A percentile compares a stretch with the other conserved stretches of the same genome.
Evolutionary conservation across 805 yeast genomes (phyloP).

Genomic region (Yarrowia keelungensis): DNA sequence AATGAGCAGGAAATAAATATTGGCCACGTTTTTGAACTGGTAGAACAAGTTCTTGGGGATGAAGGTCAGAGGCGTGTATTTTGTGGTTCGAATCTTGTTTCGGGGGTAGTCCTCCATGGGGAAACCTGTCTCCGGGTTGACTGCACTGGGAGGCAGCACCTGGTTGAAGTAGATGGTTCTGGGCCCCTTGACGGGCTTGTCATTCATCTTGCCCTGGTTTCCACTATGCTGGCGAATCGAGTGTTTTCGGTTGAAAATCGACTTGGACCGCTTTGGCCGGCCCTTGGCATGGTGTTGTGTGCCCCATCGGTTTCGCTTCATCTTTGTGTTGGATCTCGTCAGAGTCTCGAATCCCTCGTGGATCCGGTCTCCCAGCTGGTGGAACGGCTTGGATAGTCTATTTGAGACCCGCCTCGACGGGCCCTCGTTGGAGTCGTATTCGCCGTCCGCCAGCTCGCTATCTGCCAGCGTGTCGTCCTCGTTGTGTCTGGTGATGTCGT

Average conservation of each 20-base stretch:
- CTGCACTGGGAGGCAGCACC: slow-evolving; percentile 57
- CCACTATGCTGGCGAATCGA: slow-evolving; percentile 15
- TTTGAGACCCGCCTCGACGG: slow-evolving; percentile 30
- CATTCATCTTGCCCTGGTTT: slow-evolving; percentile 35
- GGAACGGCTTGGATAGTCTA: slow-evolving; percentile 31
- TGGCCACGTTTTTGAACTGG: slow-evolving; percentile 91
- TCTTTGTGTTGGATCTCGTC: slow-evolving; percentile 56
- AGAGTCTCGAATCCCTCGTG: slow-evolving; percentile 35
- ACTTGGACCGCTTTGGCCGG: slow-evolving; percentile 55
- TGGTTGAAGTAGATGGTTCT: slow-evolving; percentile 60
- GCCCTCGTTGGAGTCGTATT: slow-evolving; percentile 42
- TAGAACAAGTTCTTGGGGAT: slow-evolving; percentile 81
- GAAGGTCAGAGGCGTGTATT: slow-evolving; percentile 90
- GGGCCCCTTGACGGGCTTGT: slow-evolving; percentile 33
- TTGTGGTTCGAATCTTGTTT: slow-evolving; percentile 94
- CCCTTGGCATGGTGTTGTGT: slow-evolving; percentile 82
- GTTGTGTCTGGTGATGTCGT: slow-evolving; percentile 28
- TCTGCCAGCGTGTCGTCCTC: slow-evolving; percentile 35
- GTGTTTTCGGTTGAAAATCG: slow-evolving; percentile 41
- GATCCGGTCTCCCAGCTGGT: slow-evolving; percentile 38
- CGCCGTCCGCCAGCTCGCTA: slow-evolving; percentile 41
- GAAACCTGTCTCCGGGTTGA: slow-evolving; percentile 61
- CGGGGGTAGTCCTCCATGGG: slow-evolving; percentile 73
- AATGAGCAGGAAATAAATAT: slow-evolving; percentile 81
- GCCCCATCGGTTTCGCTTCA: slow-evolving; percentile 89